Base-by-base conservation (phyloP, 805 yeast genomes). In the Spathaspora gorwiae region DNA sequence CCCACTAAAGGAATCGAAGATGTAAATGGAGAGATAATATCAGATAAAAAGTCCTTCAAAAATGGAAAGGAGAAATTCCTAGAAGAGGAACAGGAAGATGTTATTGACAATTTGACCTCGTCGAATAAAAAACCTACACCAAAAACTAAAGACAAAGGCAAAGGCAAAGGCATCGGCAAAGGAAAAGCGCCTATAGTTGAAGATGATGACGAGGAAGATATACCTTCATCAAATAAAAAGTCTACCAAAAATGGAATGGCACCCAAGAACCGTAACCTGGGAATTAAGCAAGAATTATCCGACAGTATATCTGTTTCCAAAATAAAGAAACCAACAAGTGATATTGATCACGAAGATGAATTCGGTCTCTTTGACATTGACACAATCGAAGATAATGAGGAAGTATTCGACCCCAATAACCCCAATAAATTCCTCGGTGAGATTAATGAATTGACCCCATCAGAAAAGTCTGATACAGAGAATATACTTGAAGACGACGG, bases 401-500 rank as follows among this genome's bases (percentile, higher is more conserved):
- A 34, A 26, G 33, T 39, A 37, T 26, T 40, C 15, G 49, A 54
- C 39, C 54, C 59, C 5, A 47, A 48, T 6, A 52, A 56, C 39
- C 64, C 65, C 13, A 42, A 48, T 15, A 46, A 46, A 9, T 61
- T 52, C 35, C 46, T 62, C 41, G 67, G 67, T 5, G 57, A 53
- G 11, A 54, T 51, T n/a, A 46, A 46, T 13, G 54, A 54, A 40
- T 19, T 54, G 7, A 54, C 50, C 31, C 54, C 53, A 7, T 45
- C 44, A 14, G 62, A 59, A 39, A 29, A 42, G 31, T 54, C 46
- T n/a, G 30, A 46, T 13, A 47, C 52, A 11, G 49, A 52, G 5
- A 48, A 44, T 15, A 55, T 47, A 14, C 50, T 48, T 31, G 47
- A 49, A 6, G 44, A 52, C 38, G 56, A 51, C 6, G 51, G 43